Conservation (phyloP, 192 early-diverging fungal species). For the Glomus cerebriforme region DNA sequence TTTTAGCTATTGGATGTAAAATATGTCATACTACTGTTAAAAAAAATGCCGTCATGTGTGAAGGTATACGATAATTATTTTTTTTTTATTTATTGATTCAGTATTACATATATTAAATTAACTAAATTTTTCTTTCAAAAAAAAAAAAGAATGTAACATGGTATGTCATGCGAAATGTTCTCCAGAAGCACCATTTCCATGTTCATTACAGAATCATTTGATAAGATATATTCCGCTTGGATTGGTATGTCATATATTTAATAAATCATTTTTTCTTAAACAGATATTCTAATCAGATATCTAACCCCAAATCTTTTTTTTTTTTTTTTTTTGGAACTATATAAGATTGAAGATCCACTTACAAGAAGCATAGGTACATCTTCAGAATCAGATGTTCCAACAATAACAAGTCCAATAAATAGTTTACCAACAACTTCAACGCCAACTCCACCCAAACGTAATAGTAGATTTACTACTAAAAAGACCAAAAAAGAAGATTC, state of each 20-base stretch:
- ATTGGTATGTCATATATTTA: background rate
- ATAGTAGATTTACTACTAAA: background rate
- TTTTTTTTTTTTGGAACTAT: background rate
- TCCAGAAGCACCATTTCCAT: constrained; percentile 4
- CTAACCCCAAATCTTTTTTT: background rate
- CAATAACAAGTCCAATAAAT: background rate
- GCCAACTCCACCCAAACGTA: background rate
- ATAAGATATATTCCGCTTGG: constrained; percentile 19
- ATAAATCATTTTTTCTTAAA: background rate
- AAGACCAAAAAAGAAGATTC: constrained; percentile 22
- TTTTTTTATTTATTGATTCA: background rate
- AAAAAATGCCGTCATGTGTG: constrained; percentile 54
- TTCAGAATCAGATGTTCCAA: background rate
- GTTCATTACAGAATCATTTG: background rate
- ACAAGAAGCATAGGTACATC: background rate
- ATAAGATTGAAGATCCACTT: background rate
- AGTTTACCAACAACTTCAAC: background rate
- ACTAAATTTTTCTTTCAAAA: background rate
- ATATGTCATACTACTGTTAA: constrained; percentile 50
- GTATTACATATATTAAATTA: too few relatives aligned
- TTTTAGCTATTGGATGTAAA: constrained; percentile 53
- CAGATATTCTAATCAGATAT: background rate
- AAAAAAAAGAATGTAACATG: constrained; percentile 19
- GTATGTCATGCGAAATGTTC: constrained; percentile 17
- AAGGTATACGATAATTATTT: constrained; percentile 39